Conservation (phyloP, 805 yeast genomes). For the Nakazawaea siamensis region DNA sequence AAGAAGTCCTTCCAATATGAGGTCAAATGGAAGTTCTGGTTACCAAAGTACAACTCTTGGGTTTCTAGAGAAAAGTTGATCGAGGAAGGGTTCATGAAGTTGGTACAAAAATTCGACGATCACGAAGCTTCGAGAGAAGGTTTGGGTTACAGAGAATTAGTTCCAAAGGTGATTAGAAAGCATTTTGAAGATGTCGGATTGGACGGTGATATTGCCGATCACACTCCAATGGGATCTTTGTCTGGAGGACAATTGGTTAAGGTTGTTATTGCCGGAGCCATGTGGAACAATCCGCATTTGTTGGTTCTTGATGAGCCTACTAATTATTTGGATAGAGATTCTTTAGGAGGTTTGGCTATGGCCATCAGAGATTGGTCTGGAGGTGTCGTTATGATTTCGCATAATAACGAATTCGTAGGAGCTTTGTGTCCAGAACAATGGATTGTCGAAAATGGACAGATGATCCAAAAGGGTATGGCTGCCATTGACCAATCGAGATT, state of each 20-base stretch:
- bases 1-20: constrained; percentile 97
- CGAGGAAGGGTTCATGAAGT: constrained; percentile 80
- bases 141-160: constrained; percentile 91
- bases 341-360: constrained; percentile 93
- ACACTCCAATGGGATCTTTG: constrained; percentile 91
- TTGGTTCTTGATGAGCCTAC: constrained; percentile 97
- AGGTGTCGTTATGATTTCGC: constrained; percentile 98
- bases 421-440: constrained; percentile 98
- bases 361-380: constrained; percentile 98
- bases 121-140: constrained; percentile 99
- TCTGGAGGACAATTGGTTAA: constrained; percentile 98
- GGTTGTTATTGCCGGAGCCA: constrained; percentile 98
- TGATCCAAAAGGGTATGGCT: constrained; percentile 75
- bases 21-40: constrained; percentile 86
- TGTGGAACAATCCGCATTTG: constrained; percentile 99
- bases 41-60: constrained; percentile 92
- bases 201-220: constrained; percentile 97
- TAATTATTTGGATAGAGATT: constrained; percentile 95
- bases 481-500: constrained; percentile 72
- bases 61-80: constrained; percentile 75
- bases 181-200: constrained; percentile 97
- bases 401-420: constrained; percentile 93
- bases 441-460: constrained; percentile 89
- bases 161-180: constrained; percentile 87
- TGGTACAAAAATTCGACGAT: constrained; percentile 95